Base-by-base conservation (phyloP, 805 yeast species). In the Diddensiella santjacobensis region DNA sequence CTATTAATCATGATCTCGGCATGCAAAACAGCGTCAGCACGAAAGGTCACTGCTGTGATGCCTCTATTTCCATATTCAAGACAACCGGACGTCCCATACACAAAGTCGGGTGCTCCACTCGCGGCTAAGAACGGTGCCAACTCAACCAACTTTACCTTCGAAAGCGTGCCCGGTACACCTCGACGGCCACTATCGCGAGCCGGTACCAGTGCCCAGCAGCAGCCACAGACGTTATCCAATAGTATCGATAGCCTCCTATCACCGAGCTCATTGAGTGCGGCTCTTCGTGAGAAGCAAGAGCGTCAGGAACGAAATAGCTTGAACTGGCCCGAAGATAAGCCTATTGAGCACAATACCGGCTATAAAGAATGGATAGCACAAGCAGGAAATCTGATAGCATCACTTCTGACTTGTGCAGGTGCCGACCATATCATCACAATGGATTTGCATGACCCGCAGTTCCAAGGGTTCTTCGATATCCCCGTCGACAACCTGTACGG, bases 401-500 rank as follows among this genome's bases (percentile, higher is more conserved):
- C 88, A 58, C 70, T 93, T 52, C 71, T 93, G 54, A 85, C 88
- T 2, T 79, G 91, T 1, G 93, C 98, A 0, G 99, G 99, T 35
- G 96, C 98, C 0, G 96, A 93, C 67, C 93, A 95, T 61, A 82
- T 90, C 48, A 89, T 93, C 55, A 93, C 99, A 2, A 90, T 93
- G 97, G 99, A 93, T 63, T 73, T 93, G 49, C 99, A 93, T 65
- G 99, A 93, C 62, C 89, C 98, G 1, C 99, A 93, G 67, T 93
- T 88, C 68, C 98, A 95, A 66, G 99, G 99, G 3, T 93, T 88
- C 62, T 93, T 93, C 63, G 93, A 90, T 60, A 85, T 93, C 39
- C 96, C 97, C 1, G 97, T 93, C 38, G 99, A 93, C 66, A 93
- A 93, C 64, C 66, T 93, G 55, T 88, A 87, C 65, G 87, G 93